phyloP scores from a whole-genome alignment of 2,329 filamentous ascomycete species.

The Neospermospora avenae region DNA sequence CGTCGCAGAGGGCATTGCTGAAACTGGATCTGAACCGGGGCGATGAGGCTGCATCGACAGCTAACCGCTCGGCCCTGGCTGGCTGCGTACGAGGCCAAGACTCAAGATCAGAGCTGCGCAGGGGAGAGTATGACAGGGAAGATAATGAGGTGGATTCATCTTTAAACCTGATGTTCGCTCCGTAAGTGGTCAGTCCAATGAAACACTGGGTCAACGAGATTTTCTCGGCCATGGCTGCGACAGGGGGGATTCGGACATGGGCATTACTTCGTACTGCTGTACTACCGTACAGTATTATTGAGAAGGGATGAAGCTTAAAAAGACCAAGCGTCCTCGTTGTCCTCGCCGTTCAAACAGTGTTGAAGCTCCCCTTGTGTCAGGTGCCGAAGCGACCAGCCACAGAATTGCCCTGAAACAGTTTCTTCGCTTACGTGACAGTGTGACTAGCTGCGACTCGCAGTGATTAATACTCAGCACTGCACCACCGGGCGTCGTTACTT shows the following conservation, averaged over 20 bases:
- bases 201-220: not conserved
- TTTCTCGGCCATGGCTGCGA: slow-evolving; percentile 13
- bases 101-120: slow-evolving; percentile 12
- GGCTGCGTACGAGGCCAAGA: slow-evolving; percentile 14
- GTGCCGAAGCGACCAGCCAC: not conserved
- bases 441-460: not conserved
- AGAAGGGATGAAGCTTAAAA: no score
- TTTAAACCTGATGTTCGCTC: slow-evolving; percentile 9
- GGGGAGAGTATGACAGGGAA: not conserved
- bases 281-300: no score
- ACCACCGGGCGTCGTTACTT: not conserved
- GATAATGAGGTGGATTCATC: slow-evolving; percentile 12
- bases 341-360: not conserved
- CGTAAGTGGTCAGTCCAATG: not conserved
- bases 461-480: not conserved
- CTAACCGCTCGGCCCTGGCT: slow-evolving; percentile 8
- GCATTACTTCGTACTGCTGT: no score
- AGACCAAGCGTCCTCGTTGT: no score
- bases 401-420: not conserved
- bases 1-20: slow-evolving; percentile 19
- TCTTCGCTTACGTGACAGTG: not conserved
- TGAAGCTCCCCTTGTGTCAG: not conserved
- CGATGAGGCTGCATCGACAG: not conserved
- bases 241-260: not conserved
- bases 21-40: slow-evolving; percentile 13